A percentile compares a stretch with the other conserved stretches of the same genome.
phyloP scores from a whole-genome alignment of 768 basidiomycete genomes.

The Albatrellus ellisii region DNA sequence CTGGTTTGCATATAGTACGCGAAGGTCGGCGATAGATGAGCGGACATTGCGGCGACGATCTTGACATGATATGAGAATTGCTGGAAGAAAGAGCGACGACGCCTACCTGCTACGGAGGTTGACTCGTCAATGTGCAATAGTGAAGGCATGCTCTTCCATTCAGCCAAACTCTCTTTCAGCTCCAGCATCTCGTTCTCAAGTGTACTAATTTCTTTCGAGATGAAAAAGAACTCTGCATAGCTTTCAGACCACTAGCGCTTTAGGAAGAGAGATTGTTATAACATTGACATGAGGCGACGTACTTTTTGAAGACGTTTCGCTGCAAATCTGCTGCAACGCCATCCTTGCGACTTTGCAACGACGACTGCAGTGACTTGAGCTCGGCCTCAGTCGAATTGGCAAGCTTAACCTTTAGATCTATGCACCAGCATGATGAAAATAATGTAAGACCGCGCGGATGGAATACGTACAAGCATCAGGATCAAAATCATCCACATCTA shows the following conservation, averaged over 20 bases:
- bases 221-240: conserved; percentile 92
- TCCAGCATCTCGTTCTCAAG: conserved; percentile 98
- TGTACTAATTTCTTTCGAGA: conserved; percentile 93
- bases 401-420: conserved; percentile 67
- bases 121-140: conserved; percentile 83
- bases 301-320: conserved; percentile 93
- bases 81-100: conserved; percentile 5
- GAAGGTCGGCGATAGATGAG: conserved; percentile 92
- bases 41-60: conserved; percentile 54
- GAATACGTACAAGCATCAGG: conserved; percentile 72
- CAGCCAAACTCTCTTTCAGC: conserved; percentile 84
- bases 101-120: conserved; percentile 42
- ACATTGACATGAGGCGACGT: no score
- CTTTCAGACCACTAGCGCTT: conserved; percentile 36
- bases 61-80: conserved; percentile 6
- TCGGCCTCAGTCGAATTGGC: conserved; percentile 86
- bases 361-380: conserved; percentile 62
- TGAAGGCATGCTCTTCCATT: conserved; percentile 95
- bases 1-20: conserved; percentile 88
- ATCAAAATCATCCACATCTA: conserved; percentile 77
- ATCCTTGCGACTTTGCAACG: conserved; percentile 54
- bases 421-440: background rate
- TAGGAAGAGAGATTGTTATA: no score
- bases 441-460: background rate
- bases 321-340: conserved; percentile 74